A percentile compares a stretch with the other conserved stretches of the same genome.
Evolutionary conservation across 2,329 filamentous ascomycete species (phyloP).

Genomic region (Xylaria sp.): DNA sequence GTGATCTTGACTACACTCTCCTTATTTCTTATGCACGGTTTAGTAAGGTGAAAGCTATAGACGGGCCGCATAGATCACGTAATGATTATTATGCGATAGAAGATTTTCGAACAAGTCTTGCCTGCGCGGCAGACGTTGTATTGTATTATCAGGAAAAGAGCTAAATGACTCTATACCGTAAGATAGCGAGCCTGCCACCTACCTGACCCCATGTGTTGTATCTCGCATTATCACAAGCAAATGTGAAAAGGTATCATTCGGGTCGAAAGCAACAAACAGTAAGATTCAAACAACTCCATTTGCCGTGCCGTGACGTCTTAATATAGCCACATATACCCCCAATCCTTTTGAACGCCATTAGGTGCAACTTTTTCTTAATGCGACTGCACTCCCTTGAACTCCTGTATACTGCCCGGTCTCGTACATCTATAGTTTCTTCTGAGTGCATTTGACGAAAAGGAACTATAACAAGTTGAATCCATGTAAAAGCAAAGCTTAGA

Average conservation of each 20-base stretch:
- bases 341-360: slow-evolving; percentile 31
- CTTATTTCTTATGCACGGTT: neutral
- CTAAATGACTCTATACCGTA: slow-evolving; percentile 7
- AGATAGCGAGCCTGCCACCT: slow-evolving; percentile 1
- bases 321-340: neutral
- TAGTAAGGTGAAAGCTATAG: neutral
- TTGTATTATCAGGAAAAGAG: slow-evolving; percentile 15
- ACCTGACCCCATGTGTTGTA: slow-evolving; percentile 10
- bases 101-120: slow-evolving; percentile 1
- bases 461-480: neutral
- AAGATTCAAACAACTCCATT: slow-evolving; percentile 11
- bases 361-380: slow-evolving; percentile 14
- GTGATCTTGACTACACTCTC: neutral
- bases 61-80: neutral
- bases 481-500: slow-evolving; percentile 16
- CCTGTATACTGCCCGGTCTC: slow-evolving; percentile 17
- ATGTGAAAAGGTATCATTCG: slow-evolving; percentile 40
- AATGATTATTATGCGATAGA: neutral
- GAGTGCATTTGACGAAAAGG: neutral
- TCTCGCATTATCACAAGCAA: slow-evolving; percentile 34
- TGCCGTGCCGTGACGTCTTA: slow-evolving; percentile 1
- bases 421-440: slow-evolving; percentile 16
- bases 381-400: slow-evolving; percentile 13
- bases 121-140: neutral
- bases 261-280: slow-evolving; percentile 28